phyloP scores from a whole-genome alignment of 1,284 basidiomycete species.

The Pascua sp. region DNA sequence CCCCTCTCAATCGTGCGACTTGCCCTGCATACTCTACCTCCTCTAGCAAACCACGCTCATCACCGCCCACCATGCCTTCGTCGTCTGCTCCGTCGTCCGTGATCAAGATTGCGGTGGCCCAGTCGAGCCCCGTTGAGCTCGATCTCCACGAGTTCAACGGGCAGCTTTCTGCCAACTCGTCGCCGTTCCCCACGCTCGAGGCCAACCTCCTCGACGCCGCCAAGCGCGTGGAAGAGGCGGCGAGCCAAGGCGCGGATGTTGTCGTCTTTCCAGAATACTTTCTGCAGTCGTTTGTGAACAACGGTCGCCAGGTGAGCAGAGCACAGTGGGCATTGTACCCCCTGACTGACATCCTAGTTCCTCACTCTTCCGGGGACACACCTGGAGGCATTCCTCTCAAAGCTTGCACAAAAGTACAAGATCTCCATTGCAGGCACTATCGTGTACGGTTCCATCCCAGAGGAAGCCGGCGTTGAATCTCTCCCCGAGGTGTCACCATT shows the following conservation, averaged over 20 bases:
- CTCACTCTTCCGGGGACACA: conserved; percentile 34
- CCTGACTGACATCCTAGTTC: conserved; percentile 33
- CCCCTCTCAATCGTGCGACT: too few species aligned
- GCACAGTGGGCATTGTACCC: background rate
- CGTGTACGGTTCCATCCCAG: conserved; percentile 28
- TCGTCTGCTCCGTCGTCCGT: too few species aligned
- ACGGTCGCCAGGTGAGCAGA: conserved; percentile 35
- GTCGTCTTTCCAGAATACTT: conserved; percentile 50
- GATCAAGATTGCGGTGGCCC: conserved; percentile 7
- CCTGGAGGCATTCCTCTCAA: conserved; percentile 25
- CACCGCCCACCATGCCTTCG: too few species aligned
- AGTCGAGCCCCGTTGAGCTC: conserved; percentile 1
- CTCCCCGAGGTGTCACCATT: conserved; percentile 29
- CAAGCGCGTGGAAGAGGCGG: conserved; percentile 26
- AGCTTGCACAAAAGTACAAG: conserved; percentile 28
- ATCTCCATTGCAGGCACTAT: conserved; percentile 42
- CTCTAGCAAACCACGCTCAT: too few species aligned
- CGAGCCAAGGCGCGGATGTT: conserved; percentile 30
- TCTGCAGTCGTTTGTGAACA: conserved; percentile 44
- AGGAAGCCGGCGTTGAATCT: conserved; percentile 3
- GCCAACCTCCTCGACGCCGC: conserved; percentile 28
- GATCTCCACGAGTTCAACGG: background rate
- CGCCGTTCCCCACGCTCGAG: conserved; percentile 31
- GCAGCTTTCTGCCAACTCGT: background rate
- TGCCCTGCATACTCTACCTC: too few species aligned